Evolutionary conservation across 495 filamentous ascomycete species (phyloP), one percentile per base, ranked within the genome.

Genomic region (Xylaria acuta): DNA sequence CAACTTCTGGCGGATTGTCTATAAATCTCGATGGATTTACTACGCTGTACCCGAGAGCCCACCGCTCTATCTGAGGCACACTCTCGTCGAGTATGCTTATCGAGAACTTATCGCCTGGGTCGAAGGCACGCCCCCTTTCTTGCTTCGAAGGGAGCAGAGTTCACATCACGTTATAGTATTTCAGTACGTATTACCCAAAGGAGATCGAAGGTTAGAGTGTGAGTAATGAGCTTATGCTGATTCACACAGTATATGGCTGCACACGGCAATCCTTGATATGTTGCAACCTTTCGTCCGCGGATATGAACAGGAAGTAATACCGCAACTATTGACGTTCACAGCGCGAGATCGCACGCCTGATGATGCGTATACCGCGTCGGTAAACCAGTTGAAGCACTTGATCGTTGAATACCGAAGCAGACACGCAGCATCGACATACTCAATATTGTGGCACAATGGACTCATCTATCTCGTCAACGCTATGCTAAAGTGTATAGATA

Each of bases 381-480:
- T 78, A 32, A 56, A 66, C 11, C 78, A 80, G 36, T 70, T 80
- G 16, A 78, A 78, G 60, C 72, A 70, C 18, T 69, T 80, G 14
- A 30, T 80, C 5, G 64, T 77, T 34, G 70, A 73, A 30, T 80
- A 78, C 71, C 76, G 76, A 1, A 72, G 72, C 41, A 41, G 76
- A 5, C 74, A 58, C 40, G 59, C 54, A 9, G 69, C 27, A 27
- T 73, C 75, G 16, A 67, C 74, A 6, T 74, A 75, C 58, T 76
- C 76, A 8, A 73, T 77, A 3, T 72, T 80, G 8, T 80, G 78
- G 75, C 76, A 80, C 43, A 78, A 73, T 8, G 75, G 75, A 4
- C 73, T 75, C 47, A 65, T 77, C 41, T 80, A 80, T 58, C 70
- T 78, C 45, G 73, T 75, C 25, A 78, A 80, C 58, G 75, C 75